phyloP scores from a whole-genome alignment of 1,139 yeast genomes.

The Kluyveromyces sp. region DNA sequence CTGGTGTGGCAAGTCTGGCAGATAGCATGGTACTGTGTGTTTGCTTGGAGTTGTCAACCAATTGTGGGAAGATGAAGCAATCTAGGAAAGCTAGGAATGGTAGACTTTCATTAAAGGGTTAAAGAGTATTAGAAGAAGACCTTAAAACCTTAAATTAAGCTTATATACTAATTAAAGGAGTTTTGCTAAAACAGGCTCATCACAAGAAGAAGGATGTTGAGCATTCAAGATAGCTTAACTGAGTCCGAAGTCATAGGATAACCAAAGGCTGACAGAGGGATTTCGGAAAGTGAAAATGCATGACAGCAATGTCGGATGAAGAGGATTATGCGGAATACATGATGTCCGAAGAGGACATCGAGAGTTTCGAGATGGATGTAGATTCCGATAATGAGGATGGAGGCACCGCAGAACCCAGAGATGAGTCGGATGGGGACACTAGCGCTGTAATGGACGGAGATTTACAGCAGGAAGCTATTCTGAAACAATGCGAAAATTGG shows the following conservation, averaged over 20 bases:
- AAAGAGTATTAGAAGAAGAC: not conserved
- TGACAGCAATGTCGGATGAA: slow-evolving; percentile 17
- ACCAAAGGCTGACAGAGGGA: no score
- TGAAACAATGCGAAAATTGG: slow-evolving; percentile 6
- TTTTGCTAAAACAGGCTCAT: not conserved
- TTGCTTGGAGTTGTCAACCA: no score
- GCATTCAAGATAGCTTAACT: no score
- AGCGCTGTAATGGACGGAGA: not conserved
- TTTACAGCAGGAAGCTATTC: slow-evolving; percentile 3
- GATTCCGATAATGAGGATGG: slow-evolving; percentile 18
- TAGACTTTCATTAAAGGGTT: not conserved
- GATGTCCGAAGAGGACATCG: slow-evolving; percentile 34
- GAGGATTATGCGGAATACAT: slow-evolving; percentile 34
- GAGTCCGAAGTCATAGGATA: no score
- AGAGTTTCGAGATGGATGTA: slow-evolving; percentile 23
- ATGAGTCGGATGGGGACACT: not conserved
- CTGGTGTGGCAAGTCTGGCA: slow-evolving; percentile 2
- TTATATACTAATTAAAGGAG: not conserved
- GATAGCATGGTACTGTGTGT: not conserved
- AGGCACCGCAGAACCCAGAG: not conserved
- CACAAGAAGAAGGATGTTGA: not conserved
- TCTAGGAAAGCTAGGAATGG: no score
- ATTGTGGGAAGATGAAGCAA: not conserved
- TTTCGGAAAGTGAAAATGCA: not conserved
- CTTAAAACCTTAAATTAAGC: not conserved